Evolutionary conservation across 371 early-diverging fungal genomes (phyloP), one percentile per base, ranked within the genome.

Genomic region (Rhizomucor miehei): DNA sequence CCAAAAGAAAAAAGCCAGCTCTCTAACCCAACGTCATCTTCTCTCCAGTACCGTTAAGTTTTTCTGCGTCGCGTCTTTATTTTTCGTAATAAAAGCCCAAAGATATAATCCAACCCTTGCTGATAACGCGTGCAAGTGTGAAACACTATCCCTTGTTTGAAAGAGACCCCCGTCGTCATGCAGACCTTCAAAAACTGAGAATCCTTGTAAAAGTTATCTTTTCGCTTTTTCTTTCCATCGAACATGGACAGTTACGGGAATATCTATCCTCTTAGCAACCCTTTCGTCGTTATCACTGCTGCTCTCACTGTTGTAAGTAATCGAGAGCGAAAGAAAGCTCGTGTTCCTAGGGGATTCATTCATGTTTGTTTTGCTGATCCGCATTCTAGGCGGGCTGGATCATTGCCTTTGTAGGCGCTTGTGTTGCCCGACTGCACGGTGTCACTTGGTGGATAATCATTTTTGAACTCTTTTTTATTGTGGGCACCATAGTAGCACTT

Each of bases 401-500:
- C 39, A 81, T 89, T 52, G 61, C 76, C n/a, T 87, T 89, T 66
- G 63, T 87, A 29, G 78, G 83, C 48, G 73, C 72, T 40, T 85
- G 87, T 65, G 77, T 78, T 47, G 65, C 73, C 17, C 71, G 64
- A n/a, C 44, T 71, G 10, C 40, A 45, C 38, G 64, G 68, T 41
- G 57, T 77, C 14, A 49, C 60, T 38, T 87, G 86, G 86, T 87
- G 80, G 71, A 67, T 77, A 38, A 71, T 84, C 61, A 80, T 86
- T 58, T 84, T 74, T 57, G 77, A 82, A 45, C 69, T 89, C 1
- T 61, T 77, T n/a, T 62, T 77, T 50, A 71, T 76, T 0, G 73
- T 85, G 17, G 62, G 66, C 10, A 66, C 73, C 24, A 64, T 73
- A 11, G 59, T 69, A 4, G 49, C 67, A 20, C 57, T 75, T 6